Conservation (phyloP, 2,329 filamentous ascomycete genomes). For the Colletotrichum cordylinicola region DNA sequence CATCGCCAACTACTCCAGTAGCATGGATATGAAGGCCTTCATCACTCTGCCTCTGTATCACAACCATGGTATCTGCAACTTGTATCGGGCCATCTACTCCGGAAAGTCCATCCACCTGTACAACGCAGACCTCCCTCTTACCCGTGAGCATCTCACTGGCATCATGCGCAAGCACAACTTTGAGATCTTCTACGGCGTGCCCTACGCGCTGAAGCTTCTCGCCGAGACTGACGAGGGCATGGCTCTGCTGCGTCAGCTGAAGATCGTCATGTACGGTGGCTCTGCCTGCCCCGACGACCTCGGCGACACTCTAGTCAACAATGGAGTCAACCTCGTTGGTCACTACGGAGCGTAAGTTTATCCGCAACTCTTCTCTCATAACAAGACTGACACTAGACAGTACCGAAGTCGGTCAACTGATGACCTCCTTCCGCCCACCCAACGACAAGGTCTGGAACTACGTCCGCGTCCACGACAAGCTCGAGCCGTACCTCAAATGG, state of each 20-base stretch:
- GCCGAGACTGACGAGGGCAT: constrained; percentile 63
- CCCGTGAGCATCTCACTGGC: constrained; percentile 50
- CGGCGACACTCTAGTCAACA: constrained; percentile 56
- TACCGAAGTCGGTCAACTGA: constrained; percentile 67
- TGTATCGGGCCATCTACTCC: constrained; percentile 58
- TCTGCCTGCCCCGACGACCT: constrained; percentile 64
- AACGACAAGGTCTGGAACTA: constrained; percentile 68
- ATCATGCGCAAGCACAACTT: constrained; percentile 48
- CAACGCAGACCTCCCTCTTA: constrained; percentile 61
- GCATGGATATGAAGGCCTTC: constrained; percentile 50
- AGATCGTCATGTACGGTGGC: constrained; percentile 63
- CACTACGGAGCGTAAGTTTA: constrained; percentile 64
- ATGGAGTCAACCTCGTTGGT: constrained; percentile 59
- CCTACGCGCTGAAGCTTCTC: constrained; percentile 69
- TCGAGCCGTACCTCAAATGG: constrained; percentile 39
- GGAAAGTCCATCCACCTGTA: constrained; percentile 57
- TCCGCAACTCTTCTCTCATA: neutral
- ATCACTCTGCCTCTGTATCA: constrained; percentile 65
- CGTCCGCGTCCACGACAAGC: constrained; percentile 50
- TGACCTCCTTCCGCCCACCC: constrained; percentile 61
- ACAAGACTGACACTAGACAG: constrained; percentile 16
- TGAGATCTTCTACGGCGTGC: constrained; percentile 65
- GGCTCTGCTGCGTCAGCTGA: constrained; percentile 45
- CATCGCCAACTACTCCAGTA: constrained; percentile 50
- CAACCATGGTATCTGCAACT: constrained; percentile 60